A percentile compares a stretch with the other conserved stretches of the same genome.
Conservation (phyloP, 257 asterid species). For the Cordia subcordata region DNA sequence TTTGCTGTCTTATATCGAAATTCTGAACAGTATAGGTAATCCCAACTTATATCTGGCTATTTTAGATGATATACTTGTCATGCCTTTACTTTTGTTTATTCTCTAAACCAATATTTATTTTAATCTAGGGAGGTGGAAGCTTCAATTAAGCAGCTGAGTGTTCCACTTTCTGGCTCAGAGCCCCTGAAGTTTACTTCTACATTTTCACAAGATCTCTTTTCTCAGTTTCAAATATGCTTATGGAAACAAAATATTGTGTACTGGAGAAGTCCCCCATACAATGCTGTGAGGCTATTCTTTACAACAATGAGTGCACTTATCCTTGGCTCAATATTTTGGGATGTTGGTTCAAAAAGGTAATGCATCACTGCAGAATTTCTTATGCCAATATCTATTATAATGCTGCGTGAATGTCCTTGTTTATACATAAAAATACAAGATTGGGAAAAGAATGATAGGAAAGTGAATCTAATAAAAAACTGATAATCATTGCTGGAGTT, state of each 20-base stretch:
- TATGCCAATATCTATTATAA: not conserved
- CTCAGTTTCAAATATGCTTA: conserved; percentile 61
- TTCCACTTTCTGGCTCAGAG: conserved; percentile 57
- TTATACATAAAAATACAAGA: too few relatives aligned
- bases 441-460: too few relatives aligned
- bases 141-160: conserved; percentile 42
- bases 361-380: not conserved
- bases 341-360: conserved; percentile 73
- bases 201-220: conserved; percentile 42
- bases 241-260: conserved; percentile 80
- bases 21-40: conserved; percentile 60
- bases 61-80: not conserved
- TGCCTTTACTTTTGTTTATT: not conserved
- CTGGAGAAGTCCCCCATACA: conserved; percentile 81
- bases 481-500: too few relatives aligned
- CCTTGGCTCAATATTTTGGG: conserved; percentile 79
- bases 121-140: conserved; percentile 64
- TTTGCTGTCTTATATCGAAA: conserved; percentile 54
- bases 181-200: conserved; percentile 54
- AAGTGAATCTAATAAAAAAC: too few relatives aligned
- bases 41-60: conserved; percentile 4
- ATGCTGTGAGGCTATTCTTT: conserved; percentile 71
- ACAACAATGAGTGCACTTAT: conserved; percentile 68
- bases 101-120: not conserved
- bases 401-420: too few relatives aligned